Base-by-base conservation (phyloP, 2,329 filamentous ascomycete species). In the Cladosporium sp. region DNA sequence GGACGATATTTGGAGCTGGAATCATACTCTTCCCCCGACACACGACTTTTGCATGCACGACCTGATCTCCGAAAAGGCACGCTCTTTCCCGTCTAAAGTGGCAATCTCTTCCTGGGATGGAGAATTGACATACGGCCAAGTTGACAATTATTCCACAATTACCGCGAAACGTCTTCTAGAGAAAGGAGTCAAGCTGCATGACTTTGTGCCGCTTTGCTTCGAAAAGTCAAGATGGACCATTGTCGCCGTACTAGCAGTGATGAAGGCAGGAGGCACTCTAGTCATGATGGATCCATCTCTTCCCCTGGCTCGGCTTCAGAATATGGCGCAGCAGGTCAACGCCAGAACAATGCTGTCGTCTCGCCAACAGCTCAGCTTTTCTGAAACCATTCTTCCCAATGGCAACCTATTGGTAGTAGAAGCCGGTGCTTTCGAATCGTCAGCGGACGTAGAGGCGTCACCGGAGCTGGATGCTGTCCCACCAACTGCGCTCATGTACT, bases 41-140 rank as follows among this genome's bases (percentile, higher is more conserved):
- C 52, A 57, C 35, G 42, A 53, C 9, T 54, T 53, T 31, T 54
- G 52, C 35, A 56, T 58, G 38, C 52, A 56, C 11, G 54, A 58
- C 1, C n/a, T 44, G 14, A 52, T 58, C 6, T 49, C 46, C 9
- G 40, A 50, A 18, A 16, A 31, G 14, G 48, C 48, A 28, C 40
- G 19, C n/a, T 43, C 31, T 13, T 22, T 34, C n/a, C 49, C 49
- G 8, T n/a, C 91, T 93, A 57, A 71, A 77, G 1, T 68, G 91
- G 6, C 56, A 5, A 48, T 59, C 7, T 44, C 35, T 9, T 43
- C 55, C 4, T 53, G 54, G 49, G 55, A 57, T 19, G 55, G 55
- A 19, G 35, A 49, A 13, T 41, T 55, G 40, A 58, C 54, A 13
- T 56, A 56, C 34, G 33, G 19, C 11, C 43, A 54, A 19, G 41